Evolutionary conservation across 257 asterid genomes (phyloP).

Genomic region (Thymus mandschuricus): DNA sequence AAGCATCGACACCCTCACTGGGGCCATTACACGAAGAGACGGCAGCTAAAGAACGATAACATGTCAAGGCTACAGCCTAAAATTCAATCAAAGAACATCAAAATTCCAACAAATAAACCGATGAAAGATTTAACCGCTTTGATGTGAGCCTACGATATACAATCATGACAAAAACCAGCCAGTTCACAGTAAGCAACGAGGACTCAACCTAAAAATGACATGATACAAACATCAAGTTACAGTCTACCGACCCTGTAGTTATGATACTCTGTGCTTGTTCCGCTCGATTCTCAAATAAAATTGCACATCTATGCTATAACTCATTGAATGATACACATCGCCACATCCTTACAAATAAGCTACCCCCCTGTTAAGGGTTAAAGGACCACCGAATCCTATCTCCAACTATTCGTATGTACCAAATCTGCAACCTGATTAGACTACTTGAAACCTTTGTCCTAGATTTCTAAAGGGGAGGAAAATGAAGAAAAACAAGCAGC

Average conservation of each 20-base stretch:
- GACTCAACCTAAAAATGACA: background rate
- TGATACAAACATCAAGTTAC: background rate
- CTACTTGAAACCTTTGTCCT: conserved; percentile 21
- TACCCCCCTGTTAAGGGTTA: conserved; percentile 3
- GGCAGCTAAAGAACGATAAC: background rate
- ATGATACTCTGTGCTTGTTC: background rate
- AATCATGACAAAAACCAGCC: background rate
- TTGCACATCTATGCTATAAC: conserved; percentile 14
- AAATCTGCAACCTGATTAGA: conserved; percentile 37
- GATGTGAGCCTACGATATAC: background rate
- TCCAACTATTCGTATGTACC: conserved; percentile 33
- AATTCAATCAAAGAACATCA: background rate
- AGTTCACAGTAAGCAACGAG: background rate
- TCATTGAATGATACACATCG: conserved; percentile 23
- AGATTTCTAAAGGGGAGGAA: conserved; percentile 26
- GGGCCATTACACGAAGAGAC: background rate
- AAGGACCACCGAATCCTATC: conserved; percentile 11
- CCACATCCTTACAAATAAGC: conserved; percentile 27
- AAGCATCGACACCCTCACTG: background rate
- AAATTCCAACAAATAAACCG: background rate
- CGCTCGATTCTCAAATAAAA: conserved; percentile 14
- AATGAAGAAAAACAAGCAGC: conserved; percentile 7
- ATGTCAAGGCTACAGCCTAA: background rate
- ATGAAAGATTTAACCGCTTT: background rate
- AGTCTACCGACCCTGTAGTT: background rate